Base-by-base conservation (phyloP, 2,329 filamentous ascomycete species). In the Neurospora crassa region DNA sequence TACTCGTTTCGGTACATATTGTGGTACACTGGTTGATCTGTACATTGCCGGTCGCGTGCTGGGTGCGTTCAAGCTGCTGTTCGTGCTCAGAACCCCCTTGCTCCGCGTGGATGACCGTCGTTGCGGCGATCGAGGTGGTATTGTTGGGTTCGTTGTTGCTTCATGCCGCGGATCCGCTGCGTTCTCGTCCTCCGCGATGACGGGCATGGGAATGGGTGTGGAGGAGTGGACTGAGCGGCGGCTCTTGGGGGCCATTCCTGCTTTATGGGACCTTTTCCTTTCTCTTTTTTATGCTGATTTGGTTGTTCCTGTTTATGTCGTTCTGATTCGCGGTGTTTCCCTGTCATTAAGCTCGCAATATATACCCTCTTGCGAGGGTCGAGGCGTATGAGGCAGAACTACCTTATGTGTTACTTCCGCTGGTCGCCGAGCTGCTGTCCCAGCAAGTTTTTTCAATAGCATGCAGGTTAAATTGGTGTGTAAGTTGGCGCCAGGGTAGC, bases 1-100 rank as follows among this genome's bases (percentile, higher is more conserved):
- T 18, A 37, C 53, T 16, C 18, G 29, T 20, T 29, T 29, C 37
- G 67, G 40, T 40, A 18, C 37, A 18, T 40, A 24, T 20, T 40
- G 67, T 18, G 67, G 67, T 24, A 68, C 67, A 10, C 67, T 68
- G 29, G 24, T 63, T 63, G 29, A n/a, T 11, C 53, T 34, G 3
- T 24, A 63, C 53, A 63, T 18, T n/a, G 24, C 3, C 29, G 29
- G 53, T 6, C 53, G 45, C 53, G 41, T 72, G 71, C 45, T 73
- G 71, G n/a, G 69, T 63, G 67, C 70, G 71, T 53, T 69, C 68
- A 67, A 71, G 70, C 70, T 70, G 43, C 11, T 70, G 70, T 20
- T 47, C 43, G 43, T n/a, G 11, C 43, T 45, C 43, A 47, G 20
- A 47, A 20, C 43, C n/a, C 43, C 43, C 20, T 53, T 71, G 67